Evolutionary conservation across 495 filamentous ascomycete species (phyloP), one percentile per base, ranked within the genome.

Genomic region (Hypoxylon crocopeplum): DNA sequence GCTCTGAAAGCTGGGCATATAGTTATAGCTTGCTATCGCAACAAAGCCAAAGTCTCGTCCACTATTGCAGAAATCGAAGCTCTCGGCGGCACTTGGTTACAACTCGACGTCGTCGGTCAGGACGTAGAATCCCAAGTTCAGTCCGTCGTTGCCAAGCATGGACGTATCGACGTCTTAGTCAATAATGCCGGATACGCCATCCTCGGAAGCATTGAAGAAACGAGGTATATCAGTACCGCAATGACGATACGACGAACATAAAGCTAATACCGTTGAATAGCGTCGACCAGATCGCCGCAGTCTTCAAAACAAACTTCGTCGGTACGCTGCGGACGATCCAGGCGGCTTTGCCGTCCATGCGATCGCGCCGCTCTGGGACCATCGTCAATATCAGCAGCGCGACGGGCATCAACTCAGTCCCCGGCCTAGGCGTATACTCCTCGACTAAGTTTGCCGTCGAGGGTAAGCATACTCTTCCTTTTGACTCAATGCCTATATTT

Each of bases 161-260:
- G 78, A 10, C 51, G 60, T 11, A 74, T 83, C 44, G 80, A 82
- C 34, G 76, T 80, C 20, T 55, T 83, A 15, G 65, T 83, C 24
- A 83, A 83, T 50, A 79, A 80, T 25, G 78, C 80, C 1, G 80
- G 64, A 5, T 76, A 77, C 41, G 68, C 67, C n/a, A 52, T 80
- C 3, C 47, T 75, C 15, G 80, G 75, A 13, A 60, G 70, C 6
- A 45, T 80, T 11, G 80, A 83, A 48, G 79, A 83, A 12, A 69
- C 64, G 3, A 73, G 60, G 71, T 74, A 59, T 12, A 34, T 55
- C n/a, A 3, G 29, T 40, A 12, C n/a, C 32, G n/a, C 5, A 10
- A 15, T n/a, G n/a, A n/a, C n/a, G 27, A 22, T 17, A 27, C 13
- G 8, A 37, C 11, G 12, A 40, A 40, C 3, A 12, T 27, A 17